Base-by-base conservation (phyloP, 2,329 filamentous ascomycete genomes). In the Colletotrichum sp. region DNA sequence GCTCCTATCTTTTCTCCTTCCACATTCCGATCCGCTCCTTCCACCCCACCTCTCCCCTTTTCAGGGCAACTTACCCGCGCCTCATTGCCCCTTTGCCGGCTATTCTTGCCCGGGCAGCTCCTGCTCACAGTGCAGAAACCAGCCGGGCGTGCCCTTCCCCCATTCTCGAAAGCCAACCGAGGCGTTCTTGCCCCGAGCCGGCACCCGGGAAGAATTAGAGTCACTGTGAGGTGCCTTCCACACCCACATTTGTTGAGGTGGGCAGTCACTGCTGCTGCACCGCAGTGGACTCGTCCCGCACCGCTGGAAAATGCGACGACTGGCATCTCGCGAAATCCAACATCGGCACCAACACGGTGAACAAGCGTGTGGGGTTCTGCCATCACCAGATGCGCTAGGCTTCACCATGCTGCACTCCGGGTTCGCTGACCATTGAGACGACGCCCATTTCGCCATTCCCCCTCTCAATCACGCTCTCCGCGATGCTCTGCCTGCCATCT, bases 1-100 rank as follows among this genome's bases (percentile, higher is more conserved):
- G 39, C 67, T 72, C 73, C 28, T 57, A 55, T 76, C 73, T 69
- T 76, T 64, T 64, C 69, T 69, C 73, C 69, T 76, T 76, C 64
- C 70, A 73, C 70, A 57, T 69, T 39, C 73, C 69, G 69, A 69
- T 52, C 63, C 69, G 69, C 63, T 68, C 72, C 49, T 24, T 12
- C 39, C 28, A 57, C 60, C 26, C 60, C 59, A 71, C 67, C 69
- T 26, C 30, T 69, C 39, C 34, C 39, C 66, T 18, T 62, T 63
- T 34, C 32, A n/a, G 49, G 57, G n/a, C 65, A 71, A 59, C 21
- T 9, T 32, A 28, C 71, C 55, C 21, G 28, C 55, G 24, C 55
- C 28, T 32, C 39, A 44, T 59, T 49, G 21, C 44, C 67, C 64
- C 64, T 69, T 76, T 73, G 44, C 34, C 73, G 73, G 70, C 69